Evolutionary conservation across 768 basidiomycete species (phyloP).

Genomic region (Trametes villosa): DNA sequence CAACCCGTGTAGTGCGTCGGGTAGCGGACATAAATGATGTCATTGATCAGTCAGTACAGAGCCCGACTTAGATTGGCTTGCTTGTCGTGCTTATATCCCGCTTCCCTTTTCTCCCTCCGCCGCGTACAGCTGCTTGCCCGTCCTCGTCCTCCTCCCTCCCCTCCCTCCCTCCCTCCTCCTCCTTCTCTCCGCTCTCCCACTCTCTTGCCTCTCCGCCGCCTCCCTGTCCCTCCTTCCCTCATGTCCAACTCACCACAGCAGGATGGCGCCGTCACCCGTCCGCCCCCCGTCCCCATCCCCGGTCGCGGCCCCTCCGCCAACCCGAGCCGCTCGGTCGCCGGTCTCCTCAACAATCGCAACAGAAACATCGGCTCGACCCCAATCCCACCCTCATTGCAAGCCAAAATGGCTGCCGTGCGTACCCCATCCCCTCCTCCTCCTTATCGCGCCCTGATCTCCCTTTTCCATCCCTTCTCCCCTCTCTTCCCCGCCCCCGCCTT

Average conservation of each 20-base stretch:
- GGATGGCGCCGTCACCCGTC: slow-evolving; percentile 19
- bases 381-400: slow-evolving; percentile 88
- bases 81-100: background rate
- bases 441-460: slow-evolving; percentile 26
- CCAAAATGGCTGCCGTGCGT: slow-evolving; percentile 90
- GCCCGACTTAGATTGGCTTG: background rate
- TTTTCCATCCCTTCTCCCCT: background rate
- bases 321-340: slow-evolving; percentile 36
- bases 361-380: slow-evolving; percentile 54
- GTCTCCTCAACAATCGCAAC: slow-evolving; percentile 49
- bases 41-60: background rate
- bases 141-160: slow-evolving; percentile 18
- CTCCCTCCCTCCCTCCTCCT: slow-evolving; percentile 10
- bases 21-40: slow-evolving; percentile 15
- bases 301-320: slow-evolving; percentile 23
- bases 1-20: no score
- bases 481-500: background rate
- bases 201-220: slow-evolving; percentile 20
- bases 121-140: background rate
- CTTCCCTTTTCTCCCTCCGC: background rate
- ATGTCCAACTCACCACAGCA: slow-evolving; percentile 26
- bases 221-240: slow-evolving; percentile 5
- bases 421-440: background rate
- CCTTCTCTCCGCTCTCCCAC: slow-evolving; percentile 13
- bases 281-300: slow-evolving; percentile 25